phyloP scores from a whole-genome alignment of 116 monocot species.

The Dioscorea cayenensis region DNA sequence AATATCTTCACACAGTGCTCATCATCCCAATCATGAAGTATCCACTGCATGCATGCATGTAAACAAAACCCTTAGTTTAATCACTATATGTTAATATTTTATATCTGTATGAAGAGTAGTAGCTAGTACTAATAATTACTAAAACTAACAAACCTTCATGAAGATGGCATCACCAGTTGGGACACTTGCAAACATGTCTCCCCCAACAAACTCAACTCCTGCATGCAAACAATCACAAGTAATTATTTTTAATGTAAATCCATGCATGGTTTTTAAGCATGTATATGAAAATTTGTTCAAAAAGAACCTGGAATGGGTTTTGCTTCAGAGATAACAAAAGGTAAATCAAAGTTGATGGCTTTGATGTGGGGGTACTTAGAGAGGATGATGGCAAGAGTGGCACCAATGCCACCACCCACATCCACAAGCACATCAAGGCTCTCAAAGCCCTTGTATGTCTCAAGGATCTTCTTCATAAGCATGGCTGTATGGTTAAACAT shows the following conservation, averaged over 20 bases:
- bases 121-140: neutral
- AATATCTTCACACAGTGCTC: slow-evolving; percentile 12
- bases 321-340: slow-evolving; percentile 1
- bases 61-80: neutral
- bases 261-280: no score
- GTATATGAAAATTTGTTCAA: neutral
- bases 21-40: slow-evolving; percentile 21
- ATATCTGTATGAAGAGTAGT: no score
- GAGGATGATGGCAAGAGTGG: slow-evolving; percentile 4
- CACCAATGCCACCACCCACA: slow-evolving; percentile 6
- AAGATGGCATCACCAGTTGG: slow-evolving; percentile 20
- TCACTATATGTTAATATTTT: neutral
- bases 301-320: slow-evolving; percentile 3
- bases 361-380: slow-evolving; percentile 10
- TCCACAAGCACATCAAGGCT: slow-evolving; percentile 1
- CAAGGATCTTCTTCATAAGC: slow-evolving; percentile 7
- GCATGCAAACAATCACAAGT: neutral
- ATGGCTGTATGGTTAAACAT: neutral
- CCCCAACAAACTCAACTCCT: slow-evolving; percentile 14
- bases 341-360: slow-evolving; percentile 13
- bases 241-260: no score
- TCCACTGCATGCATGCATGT: slow-evolving; percentile 5
- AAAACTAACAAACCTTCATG: slow-evolving; percentile 3
- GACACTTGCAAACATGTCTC: slow-evolving; percentile 11
- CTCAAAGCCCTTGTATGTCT: slow-evolving; percentile 2